Percentiles rank a stretch among this genome's conserved stretches.
phyloP scores from a whole-genome alignment of 768 basidiomycete genomes.

The Candolleomyces aberdarensis region DNA sequence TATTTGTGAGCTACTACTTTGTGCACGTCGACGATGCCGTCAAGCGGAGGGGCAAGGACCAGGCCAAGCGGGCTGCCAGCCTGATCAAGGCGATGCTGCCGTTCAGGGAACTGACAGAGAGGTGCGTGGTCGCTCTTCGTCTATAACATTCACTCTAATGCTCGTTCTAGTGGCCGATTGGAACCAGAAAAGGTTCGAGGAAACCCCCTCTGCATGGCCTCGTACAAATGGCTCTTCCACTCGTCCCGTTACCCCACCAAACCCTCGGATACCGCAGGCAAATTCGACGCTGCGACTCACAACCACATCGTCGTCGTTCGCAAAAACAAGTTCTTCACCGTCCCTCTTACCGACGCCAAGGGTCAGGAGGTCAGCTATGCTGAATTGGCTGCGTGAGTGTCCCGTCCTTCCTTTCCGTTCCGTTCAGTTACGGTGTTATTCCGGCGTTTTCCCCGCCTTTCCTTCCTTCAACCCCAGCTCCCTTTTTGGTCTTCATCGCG shows the following conservation, averaged over 20 bases:
- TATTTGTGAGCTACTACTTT: slow-evolving; percentile 94
- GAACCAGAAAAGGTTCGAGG: slow-evolving; percentile 86
- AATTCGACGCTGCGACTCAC: slow-evolving; percentile 70
- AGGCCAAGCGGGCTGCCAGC: slow-evolving; percentile 74
- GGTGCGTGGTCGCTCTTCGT: slow-evolving; percentile 39
- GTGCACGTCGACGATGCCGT: slow-evolving; percentile 68
- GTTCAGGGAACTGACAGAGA: slow-evolving; percentile 82
- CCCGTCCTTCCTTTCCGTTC: slow-evolving; percentile 13
- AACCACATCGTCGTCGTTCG: slow-evolving; percentile 90
- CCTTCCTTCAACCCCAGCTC: not conserved
- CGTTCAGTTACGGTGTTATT: not conserved
- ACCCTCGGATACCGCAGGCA: slow-evolving; percentile 78
- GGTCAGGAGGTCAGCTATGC: slow-evolving; percentile 73
- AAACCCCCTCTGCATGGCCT: slow-evolving; percentile 82
- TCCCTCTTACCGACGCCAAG: slow-evolving; percentile 60
- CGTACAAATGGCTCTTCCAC: slow-evolving; percentile 99
- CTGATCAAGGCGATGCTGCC: slow-evolving; percentile 82
- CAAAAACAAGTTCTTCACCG: slow-evolving; percentile 88
- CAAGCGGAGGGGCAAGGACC: slow-evolving; percentile 37
- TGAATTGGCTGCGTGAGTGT: slow-evolving; percentile 68
- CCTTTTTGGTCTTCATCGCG: too few species aligned
- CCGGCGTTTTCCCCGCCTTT: not conserved
- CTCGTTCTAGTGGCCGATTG: slow-evolving; percentile 53
- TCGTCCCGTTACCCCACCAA: slow-evolving; percentile 83
- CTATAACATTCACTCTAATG: not conserved